Evolutionary conservation across 2,329 filamentous ascomycete species (phyloP).

Genomic region (Penicillium sp.): DNA sequence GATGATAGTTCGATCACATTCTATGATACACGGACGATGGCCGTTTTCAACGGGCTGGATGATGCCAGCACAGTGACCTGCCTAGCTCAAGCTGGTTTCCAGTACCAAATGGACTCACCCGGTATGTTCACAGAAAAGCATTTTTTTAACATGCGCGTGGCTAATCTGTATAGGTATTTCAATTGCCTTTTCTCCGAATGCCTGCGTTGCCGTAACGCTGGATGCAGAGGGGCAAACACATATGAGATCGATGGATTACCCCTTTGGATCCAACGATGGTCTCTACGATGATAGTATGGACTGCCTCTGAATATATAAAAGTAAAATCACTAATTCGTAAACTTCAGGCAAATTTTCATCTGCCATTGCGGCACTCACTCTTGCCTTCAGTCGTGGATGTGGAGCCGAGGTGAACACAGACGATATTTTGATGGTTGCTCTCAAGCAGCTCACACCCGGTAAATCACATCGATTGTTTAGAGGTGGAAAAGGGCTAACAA

Average conservation of each 20-base stretch:
- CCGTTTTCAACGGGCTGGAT: constrained; percentile 63
- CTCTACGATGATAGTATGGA: constrained; percentile 40
- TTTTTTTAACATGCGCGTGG: background rate
- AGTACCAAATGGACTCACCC: constrained; percentile 64
- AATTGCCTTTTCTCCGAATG: constrained; percentile 46
- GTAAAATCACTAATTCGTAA: constrained; percentile 1
- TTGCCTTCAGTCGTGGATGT: constrained; percentile 52
- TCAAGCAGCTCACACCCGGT: constrained; percentile 51
- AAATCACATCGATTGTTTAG: constrained; percentile 33
- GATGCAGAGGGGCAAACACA: constrained; percentile 42
- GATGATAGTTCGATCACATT: constrained; percentile 82
- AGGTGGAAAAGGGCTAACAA: constrained; percentile 30
- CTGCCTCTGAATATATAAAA: background rate
- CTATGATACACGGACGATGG: constrained; percentile 72
- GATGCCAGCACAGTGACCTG: constrained; percentile 67
- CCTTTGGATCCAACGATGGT: constrained; percentile 37
- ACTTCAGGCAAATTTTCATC: constrained; percentile 46
- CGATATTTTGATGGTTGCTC: constrained; percentile 67
- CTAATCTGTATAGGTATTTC: constrained; percentile 34
- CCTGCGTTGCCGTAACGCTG: constrained; percentile 40
- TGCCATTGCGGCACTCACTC: constrained; percentile 62
- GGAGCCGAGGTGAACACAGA: constrained; percentile 59
- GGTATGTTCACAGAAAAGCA: constrained; percentile 48
- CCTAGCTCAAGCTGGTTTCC: constrained; percentile 75
- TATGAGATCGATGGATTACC: constrained; percentile 41